Percentiles rank a stretch among this genome's conserved stretches.
phyloP scores from a whole-genome alignment of 208 protist species.

The Trypanosoma brucei region DNA sequence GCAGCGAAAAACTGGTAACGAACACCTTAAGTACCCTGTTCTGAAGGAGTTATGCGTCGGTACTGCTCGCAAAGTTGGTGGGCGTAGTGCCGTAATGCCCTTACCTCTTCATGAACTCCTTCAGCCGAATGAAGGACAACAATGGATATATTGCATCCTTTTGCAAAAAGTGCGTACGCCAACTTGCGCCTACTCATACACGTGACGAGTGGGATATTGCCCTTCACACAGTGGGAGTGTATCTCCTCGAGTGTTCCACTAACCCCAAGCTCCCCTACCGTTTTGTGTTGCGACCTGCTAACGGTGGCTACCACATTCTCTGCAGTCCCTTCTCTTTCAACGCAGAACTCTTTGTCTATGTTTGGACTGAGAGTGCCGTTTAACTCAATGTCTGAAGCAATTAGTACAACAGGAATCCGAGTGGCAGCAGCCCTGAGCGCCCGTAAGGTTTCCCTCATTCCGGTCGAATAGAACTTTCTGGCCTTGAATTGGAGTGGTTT shows the following conservation, averaged over 20 bases:
- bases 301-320: neutral
- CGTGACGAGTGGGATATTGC: slow-evolving; percentile 29
- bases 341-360: neutral
- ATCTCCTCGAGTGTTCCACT: slow-evolving; percentile 20
- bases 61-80: slow-evolving; percentile 6
- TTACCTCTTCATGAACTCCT: slow-evolving; percentile 33
- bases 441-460: slow-evolving; percentile 62
- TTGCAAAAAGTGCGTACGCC: slow-evolving; percentile 66
- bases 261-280: slow-evolving; percentile 30
- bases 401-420: slow-evolving; percentile 44
- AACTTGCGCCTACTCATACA: slow-evolving; percentile 59
- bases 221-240: slow-evolving; percentile 6
- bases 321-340: neutral
- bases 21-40: neutral
- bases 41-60: neutral
- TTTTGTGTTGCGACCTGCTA: slow-evolving; percentile 5
- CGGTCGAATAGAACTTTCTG: slow-evolving; percentile 51
- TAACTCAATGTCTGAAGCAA: slow-evolving; percentile 56
- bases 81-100: slow-evolving; percentile 14
- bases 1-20: neutral
- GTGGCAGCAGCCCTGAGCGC: slow-evolving; percentile 29
- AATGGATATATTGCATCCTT: slow-evolving; percentile 40
- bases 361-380: neutral
- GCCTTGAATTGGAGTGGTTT: slow-evolving; percentile 57
- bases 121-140: slow-evolving; percentile 53